Base-by-base conservation (phyloP, 495 filamentous ascomycete species). In the Penicillium pancosmium region DNA sequence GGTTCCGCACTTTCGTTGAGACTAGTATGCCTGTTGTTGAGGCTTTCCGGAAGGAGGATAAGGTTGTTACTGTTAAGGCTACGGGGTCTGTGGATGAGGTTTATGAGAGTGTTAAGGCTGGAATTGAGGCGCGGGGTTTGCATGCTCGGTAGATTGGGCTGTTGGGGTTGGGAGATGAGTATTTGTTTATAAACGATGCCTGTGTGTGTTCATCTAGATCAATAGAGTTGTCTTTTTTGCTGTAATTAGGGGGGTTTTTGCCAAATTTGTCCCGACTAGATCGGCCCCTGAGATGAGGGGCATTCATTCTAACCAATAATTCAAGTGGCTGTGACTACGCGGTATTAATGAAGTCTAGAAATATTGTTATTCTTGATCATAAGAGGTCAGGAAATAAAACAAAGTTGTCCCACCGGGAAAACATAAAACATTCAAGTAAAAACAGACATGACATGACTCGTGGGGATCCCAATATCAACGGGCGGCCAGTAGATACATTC, bases 11-110 rank as follows among this genome's bases (percentile, higher is more conserved):
- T 4, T 98, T 98, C 68, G 79, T 94, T 27, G 91, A 97, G 73
- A 96, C 92, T 3, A 95, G 90, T 71, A 96, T 98, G 92, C 94
- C 94, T 41, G 94, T 97, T 36, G 92, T 98, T 49, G 82, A 94
- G 60, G 84, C 88, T 65, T 98, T 89, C 74, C 87, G 88, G 76
- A 78, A 76, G 59, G 76, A 92, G 74, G 84, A 81, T 46, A 89
- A 88, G 73, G 92, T 98, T 21, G 86, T 94, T 59, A 86, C 84
- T 72, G 81, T 97, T 13, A 75, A 83, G 57, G 91, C 92, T 23
- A 86, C 84, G 31, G 80, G 81, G 21, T 62, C 71, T 18, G 85
- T 88, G 3, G 89, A 93, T 6, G 81, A 87, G 50, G 92, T 98
- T 33, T 96, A 92, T 76, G 72, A 75, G 59, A 72, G 80, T 44